Evolutionary conservation across 1,284 basidiomycete genomes (phyloP).

Genomic region (Microbotryum lychnidis-dioicae): DNA sequence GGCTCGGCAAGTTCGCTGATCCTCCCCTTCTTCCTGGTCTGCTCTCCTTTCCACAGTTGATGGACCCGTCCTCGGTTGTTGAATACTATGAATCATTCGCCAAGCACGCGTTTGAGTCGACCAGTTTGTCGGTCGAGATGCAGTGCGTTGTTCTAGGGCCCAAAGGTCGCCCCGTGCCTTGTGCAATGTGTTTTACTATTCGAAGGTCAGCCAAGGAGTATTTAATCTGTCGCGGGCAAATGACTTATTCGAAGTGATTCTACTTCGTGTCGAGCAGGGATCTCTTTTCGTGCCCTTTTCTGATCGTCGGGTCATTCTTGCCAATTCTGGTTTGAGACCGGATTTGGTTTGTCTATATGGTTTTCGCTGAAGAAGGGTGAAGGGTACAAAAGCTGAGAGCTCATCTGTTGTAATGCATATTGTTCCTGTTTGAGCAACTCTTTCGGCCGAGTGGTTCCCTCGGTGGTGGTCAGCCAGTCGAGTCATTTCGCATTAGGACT

Average conservation of each 20-base stretch:
- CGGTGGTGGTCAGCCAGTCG: no score
- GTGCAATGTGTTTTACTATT: conserved; percentile 89
- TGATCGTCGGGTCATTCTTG: conserved; percentile 31
- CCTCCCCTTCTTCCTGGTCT: background rate
- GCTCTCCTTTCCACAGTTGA: conserved; percentile 13
- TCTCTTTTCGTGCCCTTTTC: conserved; percentile 18
- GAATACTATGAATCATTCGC: conserved; percentile 95
- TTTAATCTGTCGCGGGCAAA: no score
- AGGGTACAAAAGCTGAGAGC: no score
- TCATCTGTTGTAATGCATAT: no score
- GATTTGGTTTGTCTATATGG: no score
- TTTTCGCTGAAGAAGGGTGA: no score
- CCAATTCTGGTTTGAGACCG: conserved; percentile 21
- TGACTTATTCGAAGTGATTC: no score
- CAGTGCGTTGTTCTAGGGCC: conserved; percentile 79
- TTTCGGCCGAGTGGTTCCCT: no score
- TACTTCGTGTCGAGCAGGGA: background rate
- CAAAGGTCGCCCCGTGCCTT: conserved; percentile 67
- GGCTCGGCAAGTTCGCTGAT: background rate
- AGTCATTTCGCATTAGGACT: no score
- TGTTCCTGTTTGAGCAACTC: no score
- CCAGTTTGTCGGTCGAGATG: conserved; percentile 77
- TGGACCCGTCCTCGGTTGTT: conserved; percentile 49
- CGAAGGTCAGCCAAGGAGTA: conserved; percentile 57
- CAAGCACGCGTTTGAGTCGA: conserved; percentile 89